Evolutionary conservation across 2,329 filamentous ascomycete genomes (phyloP).

Genomic region (Ilyonectria sp.): DNA sequence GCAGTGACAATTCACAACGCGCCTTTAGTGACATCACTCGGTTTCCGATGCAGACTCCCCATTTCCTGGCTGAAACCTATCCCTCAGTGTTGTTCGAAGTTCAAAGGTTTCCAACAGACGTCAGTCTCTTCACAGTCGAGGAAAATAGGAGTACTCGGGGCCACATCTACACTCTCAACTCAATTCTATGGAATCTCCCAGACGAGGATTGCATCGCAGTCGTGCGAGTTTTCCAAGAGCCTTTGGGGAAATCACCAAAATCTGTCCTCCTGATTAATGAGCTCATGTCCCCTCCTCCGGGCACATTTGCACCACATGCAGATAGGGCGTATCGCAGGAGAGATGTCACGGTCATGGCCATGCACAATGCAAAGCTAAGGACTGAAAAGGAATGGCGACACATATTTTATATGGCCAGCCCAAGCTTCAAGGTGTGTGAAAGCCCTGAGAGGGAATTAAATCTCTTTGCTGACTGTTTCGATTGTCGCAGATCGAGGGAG

Average conservation of each 20-base stretch:
- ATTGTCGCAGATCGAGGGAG: conserved; percentile 4
- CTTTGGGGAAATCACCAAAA: conserved; percentile 30
- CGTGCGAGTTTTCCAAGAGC: conserved; percentile 52
- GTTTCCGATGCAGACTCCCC: conserved; percentile 11
- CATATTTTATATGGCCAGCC: conserved; percentile 23
- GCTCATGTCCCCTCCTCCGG: conserved; percentile 34
- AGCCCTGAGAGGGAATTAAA: neutral
- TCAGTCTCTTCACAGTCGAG: neutral
- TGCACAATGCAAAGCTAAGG: conserved; percentile 42
- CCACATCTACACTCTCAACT: conserved; percentile 36
- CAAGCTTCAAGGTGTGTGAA: conserved; percentile 20
- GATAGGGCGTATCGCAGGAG: conserved; percentile 40
- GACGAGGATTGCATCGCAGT: conserved; percentile 29
- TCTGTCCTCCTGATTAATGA: conserved; percentile 35
- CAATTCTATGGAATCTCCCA: conserved; percentile 35
- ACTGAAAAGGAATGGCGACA: conserved; percentile 33
- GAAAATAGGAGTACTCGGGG: neutral
- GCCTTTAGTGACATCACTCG: conserved; percentile 29
- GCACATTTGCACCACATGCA: conserved; percentile 27
- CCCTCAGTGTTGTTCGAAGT: conserved; percentile 12
- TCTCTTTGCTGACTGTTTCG: neutral
- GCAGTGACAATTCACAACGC: neutral
- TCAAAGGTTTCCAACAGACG: conserved; percentile 13
- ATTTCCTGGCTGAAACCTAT: conserved; percentile 27
- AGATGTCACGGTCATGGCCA: conserved; percentile 43